Evolutionary conservation across 1,284 basidiomycete genomes (phyloP), one percentile per base, ranked within the genome.

Genomic region (Pulchroboletus neoregius): DNA sequence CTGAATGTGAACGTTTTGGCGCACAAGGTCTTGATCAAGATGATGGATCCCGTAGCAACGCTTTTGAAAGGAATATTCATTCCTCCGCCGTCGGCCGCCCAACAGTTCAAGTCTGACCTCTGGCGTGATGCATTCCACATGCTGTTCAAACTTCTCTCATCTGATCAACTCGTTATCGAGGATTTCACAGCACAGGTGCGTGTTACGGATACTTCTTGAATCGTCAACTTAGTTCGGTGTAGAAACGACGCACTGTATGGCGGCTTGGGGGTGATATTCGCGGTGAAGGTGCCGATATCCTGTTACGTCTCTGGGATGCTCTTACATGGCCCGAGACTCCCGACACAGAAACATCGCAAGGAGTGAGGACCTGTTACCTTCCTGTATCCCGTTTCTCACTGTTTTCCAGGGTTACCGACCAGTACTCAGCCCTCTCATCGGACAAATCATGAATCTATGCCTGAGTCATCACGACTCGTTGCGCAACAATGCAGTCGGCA

Each of bases 161-260:
- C 91, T 7, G 87, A 93, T 42, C 91, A 95, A 56, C 76, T 98
- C 15, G 83, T 92, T 11, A 93, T 98, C 39, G 95, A 99, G 66
- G 91, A 96, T 55, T 93, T 94, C 58, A 91, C 85, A 60, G 88
- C 93, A 1, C 91, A 92, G 80, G 89, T 87, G 48, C 43, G 73
- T 48, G 24, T 11, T 32, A 11, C 20, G n/a, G 39, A 11, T 37
- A 5, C 45, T 27, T 28, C 39, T 30, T 38, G 23, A 51, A 47
- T 36, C 42, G n/a, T 1, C 10, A 22, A 16, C 48, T 61, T 8
- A 60, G 47, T 51, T 48, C 18, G 49, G 38, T 61, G 16, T 61
- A 97, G 87, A 89, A 92, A 78, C 84, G 94, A 43, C 82, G 94
- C 43, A 91, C 94, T 1, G 91, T 96, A 12, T 98, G 95, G 95